Base-by-base conservation (phyloP, 2,329 filamentous ascomycete species). In the Aphanocladium album region DNA sequence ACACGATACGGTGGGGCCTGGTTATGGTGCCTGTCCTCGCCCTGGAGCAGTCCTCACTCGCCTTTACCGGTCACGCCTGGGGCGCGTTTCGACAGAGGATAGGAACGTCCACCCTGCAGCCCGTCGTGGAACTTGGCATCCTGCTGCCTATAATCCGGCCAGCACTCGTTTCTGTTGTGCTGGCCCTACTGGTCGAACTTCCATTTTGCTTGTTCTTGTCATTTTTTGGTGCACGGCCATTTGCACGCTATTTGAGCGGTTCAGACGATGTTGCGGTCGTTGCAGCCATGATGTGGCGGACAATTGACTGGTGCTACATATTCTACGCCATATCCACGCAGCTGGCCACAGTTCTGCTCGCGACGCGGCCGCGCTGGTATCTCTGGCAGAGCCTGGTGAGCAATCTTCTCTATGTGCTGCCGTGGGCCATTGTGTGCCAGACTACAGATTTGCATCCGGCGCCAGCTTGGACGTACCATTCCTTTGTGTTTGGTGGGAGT, bases 11-110 rank as follows among this genome's bases (percentile, higher is more conserved):
- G 16, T 90, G 88, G 88, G 88, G 88, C 0, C 75, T 91, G 1
- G 76, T 91, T 33, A 91, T 91, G 88, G 86, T 90, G 0, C 88
- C 88, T 0, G 85, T 91, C 0, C 81, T 85, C 62, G 80, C 87
- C 0, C 75, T 90, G 0, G 87, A 91, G 70, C 83, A 83, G 2
- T 87, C 87, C 0, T 79, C 85, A 0, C 73, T 88, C 0, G 78
- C 85, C 0, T 90, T 90, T 66, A 77, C 89, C 17, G 86, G 87
- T 0, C 88, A 91, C 64, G 73, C 72, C 1, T 91, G 88, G 87
- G 87, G 87, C 0, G 63, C 70, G 0, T 80, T 76, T 76, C 70
- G 77, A n/a, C 62, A 68, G 7, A 49, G 30, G 0, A 64, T 77
- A 3, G 73, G 72, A 0, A 53, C 67, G 0, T 54, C 55, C 1